phyloP scores from a whole-genome alignment of 1,284 basidiomycete genomes.

The Ganoderma sinense region DNA sequence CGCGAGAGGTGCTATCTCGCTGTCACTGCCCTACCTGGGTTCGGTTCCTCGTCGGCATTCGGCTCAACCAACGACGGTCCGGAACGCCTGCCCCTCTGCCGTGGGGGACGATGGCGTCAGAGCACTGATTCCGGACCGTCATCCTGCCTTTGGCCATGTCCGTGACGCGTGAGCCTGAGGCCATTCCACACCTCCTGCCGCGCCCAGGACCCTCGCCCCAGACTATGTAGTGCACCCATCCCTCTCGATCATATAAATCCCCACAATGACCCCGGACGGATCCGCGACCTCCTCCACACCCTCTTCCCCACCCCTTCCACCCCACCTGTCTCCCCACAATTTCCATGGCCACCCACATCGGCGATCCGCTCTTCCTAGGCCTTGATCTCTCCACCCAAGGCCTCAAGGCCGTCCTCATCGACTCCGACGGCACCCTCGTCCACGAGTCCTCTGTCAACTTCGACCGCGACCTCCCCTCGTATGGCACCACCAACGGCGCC shows the following conservation, averaged over 20 bases:
- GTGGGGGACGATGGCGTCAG: neutral
- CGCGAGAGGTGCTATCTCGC: no score
- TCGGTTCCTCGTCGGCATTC: neutral
- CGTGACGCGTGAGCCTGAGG: neutral
- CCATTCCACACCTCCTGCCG: neutral
- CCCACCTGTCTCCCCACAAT: constrained; percentile 4
- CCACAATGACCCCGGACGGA: neutral
- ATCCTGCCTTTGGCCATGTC: constrained; percentile 3
- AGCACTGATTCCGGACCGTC: neutral
- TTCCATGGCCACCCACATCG: neutral
- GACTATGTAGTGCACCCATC: constrained; percentile 1
- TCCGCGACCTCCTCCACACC: constrained; percentile 3
- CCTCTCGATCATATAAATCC: constrained; percentile 22
- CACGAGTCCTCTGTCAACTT: constrained; percentile 84
- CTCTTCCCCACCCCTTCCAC: neutral
- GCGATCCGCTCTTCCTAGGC: constrained; percentile 75
- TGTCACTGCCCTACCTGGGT: no score
- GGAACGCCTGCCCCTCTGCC: neutral
- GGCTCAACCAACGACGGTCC: neutral
- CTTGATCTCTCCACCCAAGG: constrained; percentile 91
- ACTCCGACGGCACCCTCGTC: constrained; percentile 65
- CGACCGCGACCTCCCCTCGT: constrained; percentile 79
- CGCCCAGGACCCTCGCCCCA: neutral
- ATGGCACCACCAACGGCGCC: constrained; percentile 79
- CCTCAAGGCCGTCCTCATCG: constrained; percentile 79